phyloP scores from a whole-genome alignment of 2,329 filamentous ascomycete genomes.

The Coniochaeta ligniaria region DNA sequence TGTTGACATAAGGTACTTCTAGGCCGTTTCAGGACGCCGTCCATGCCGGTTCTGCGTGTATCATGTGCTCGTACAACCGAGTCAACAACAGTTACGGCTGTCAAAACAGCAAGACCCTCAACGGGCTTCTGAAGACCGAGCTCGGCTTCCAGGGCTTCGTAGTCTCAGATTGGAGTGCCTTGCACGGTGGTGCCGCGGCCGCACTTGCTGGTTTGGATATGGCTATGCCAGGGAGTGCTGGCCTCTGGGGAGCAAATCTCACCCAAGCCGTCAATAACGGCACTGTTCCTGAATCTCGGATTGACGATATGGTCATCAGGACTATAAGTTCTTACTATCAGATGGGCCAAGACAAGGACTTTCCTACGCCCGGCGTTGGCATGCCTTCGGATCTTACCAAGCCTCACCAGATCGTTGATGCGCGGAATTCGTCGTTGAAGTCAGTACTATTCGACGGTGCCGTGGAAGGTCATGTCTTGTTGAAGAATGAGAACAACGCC shows the following conservation, averaged over 20 bases:
- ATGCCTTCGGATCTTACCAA: slow-evolving; percentile 40
- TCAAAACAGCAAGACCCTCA: slow-evolving; percentile 60
- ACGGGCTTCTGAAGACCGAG: slow-evolving; percentile 58
- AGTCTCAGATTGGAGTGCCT: slow-evolving; percentile 60
- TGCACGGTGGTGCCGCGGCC: slow-evolving; percentile 55
- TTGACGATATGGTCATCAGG: slow-evolving; percentile 55
- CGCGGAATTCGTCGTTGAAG: slow-evolving; percentile 37
- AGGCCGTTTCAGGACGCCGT: slow-evolving; percentile 65
- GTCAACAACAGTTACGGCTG: slow-evolving; percentile 67
- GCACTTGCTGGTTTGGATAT: slow-evolving; percentile 64
- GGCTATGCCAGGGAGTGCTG: slow-evolving; percentile 51
- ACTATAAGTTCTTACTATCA: slow-evolving; percentile 50
- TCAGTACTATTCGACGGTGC: slow-evolving; percentile 44
- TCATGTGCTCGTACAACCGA: slow-evolving; percentile 63
- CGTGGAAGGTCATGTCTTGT: slow-evolving; percentile 55
- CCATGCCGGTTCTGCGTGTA: slow-evolving; percentile 47
- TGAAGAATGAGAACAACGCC: slow-evolving; percentile 51
- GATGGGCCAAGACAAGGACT: slow-evolving; percentile 41
- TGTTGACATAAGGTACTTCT: too few species aligned
- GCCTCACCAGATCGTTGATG: slow-evolving; percentile 47
- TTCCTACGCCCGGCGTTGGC: slow-evolving; percentile 40
- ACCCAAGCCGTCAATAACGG: slow-evolving; percentile 53
- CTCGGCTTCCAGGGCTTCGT: slow-evolving; percentile 59
- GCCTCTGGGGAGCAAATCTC: slow-evolving; percentile 46
- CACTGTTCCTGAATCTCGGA: slow-evolving; percentile 42